Conservation (phyloP, 192 early-diverging fungal genomes). For the Spinellus fusiger region DNA sequence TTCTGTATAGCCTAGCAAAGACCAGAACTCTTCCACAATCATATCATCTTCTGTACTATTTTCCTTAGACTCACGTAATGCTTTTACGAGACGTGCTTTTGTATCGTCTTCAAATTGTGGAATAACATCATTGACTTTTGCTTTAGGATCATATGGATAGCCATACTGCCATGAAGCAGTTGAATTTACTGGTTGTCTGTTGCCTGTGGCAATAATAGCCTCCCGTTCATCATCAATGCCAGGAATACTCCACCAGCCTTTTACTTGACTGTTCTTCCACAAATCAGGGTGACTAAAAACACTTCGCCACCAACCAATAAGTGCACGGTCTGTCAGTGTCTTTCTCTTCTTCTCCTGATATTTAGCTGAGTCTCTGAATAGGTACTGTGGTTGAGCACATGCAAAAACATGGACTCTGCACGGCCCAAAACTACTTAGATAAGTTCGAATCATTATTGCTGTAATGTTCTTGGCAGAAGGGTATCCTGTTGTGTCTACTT, state of each 20-base stretch:
- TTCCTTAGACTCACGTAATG: conserved; percentile 16
- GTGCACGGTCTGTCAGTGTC: conserved; percentile 40
- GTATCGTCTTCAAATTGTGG: conserved; percentile 52
- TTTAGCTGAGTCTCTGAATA: conserved; percentile 66
- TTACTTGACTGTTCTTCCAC: not conserved
- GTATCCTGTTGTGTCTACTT: conserved; percentile 40
- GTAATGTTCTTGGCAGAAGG: conserved; percentile 15
- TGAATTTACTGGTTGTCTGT: not conserved
- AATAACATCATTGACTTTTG: conserved; percentile 32
- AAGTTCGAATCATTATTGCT: conserved; percentile 28
- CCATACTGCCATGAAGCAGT: conserved; percentile 26
- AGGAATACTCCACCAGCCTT: conserved; percentile 52
- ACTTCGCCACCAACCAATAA: conserved; percentile 77
- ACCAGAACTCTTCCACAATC: conserved; percentile 40
- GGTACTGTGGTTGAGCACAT: conserved; percentile 78
- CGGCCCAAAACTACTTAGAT: conserved; percentile 22
- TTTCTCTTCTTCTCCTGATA: conserved; percentile 57
- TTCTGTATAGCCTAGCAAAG: conserved; percentile 62
- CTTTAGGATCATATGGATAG: conserved; percentile 33
- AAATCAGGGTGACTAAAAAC: conserved; percentile 1
- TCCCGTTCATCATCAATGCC: conserved; percentile 36
- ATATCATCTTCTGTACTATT: conserved; percentile 25
- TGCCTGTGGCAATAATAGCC: conserved; percentile 4
- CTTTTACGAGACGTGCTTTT: conserved; percentile 40
- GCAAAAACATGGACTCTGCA: conserved; percentile 64